Evolutionary conservation across 179 eudicot genomes (phyloP), one percentile per base, ranked within the genome.

Genomic region (Gypsophila paniculata): DNA sequence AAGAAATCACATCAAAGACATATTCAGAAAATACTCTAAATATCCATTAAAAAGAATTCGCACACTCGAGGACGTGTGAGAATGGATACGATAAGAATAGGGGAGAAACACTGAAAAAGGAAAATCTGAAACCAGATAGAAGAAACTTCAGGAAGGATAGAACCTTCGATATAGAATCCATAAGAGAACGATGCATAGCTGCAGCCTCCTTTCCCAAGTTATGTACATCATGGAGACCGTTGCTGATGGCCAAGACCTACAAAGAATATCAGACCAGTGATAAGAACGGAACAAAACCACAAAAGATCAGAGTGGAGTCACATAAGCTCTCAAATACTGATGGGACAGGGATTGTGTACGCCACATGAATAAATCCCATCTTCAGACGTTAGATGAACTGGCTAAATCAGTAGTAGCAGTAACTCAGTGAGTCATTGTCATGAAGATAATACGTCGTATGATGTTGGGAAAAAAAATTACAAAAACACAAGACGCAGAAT

Each of bases 131-230:
- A 65, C 18, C 12, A 19, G 25, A 48, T 15, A 49, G 29, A 36
- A 52, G 26, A 55, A 32, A 61, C 32, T 26, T 32, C 26, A 29
- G 18, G 12, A 53, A 54, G 62, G 68, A 67, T 8, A 71, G 65
- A 67, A 95, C 99, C 99, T 95, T 90, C 11, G 95, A 84, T 73
- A 95, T 91, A 67, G 82, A 83, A 78, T 80, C 83, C 95, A 92
- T 85, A 71, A 95, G 91, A 78, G 91, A 82, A 80, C 44, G 61
- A 84, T 95, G 99, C 82, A 89, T 85, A 15, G 88, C 84, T 66
- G 90, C 87, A 78, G 99, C 99, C 74, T 95, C 99, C 80, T 92
- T 95, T 74, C 95, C 98, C 92, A 92, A 79, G 78, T 84, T 90
- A 80, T 92, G 90, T 79, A 95, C 90, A 76, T 92, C 98, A 76